Evolutionary conservation across 2,329 filamentous ascomycete species (phyloP).

Genomic region (Paecilomyces formosus): DNA sequence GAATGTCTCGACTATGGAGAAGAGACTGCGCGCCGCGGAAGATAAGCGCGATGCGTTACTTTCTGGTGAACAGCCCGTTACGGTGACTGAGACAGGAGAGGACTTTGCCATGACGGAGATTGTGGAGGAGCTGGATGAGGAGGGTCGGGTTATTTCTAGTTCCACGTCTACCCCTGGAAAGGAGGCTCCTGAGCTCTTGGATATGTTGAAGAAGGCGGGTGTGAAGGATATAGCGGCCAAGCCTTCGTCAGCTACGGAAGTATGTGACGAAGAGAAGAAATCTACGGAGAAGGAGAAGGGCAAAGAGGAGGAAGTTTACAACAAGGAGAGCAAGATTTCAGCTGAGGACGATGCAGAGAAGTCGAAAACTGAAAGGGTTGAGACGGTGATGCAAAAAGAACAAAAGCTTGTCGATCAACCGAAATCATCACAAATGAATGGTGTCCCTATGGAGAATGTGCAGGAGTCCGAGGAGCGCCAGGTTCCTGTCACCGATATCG

Average conservation of each 20-base stretch:
- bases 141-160: slow-evolving; percentile 72
- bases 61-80: slow-evolving; percentile 52
- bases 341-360: background rate
- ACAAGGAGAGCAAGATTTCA: background rate
- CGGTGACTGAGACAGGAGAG: slow-evolving; percentile 39
- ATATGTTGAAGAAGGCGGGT: slow-evolving; percentile 71
- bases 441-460: background rate
- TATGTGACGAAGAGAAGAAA: slow-evolving; percentile 2
- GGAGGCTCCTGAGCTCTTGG: slow-evolving; percentile 58
- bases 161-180: slow-evolving; percentile 61
- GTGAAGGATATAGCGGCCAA: slow-evolving; percentile 42
- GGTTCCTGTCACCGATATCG: slow-evolving; percentile 55
- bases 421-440: slow-evolving; percentile 3
- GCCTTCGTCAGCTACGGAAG: slow-evolving; percentile 5
- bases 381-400: background rate
- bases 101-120: slow-evolving; percentile 83
- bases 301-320: background rate
- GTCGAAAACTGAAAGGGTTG: background rate
- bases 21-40: slow-evolving; percentile 62
- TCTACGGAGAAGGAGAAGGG: background rate
- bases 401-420: background rate
- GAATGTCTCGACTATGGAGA: slow-evolving; percentile 68
- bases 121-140: slow-evolving; percentile 81
- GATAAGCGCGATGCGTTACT: slow-evolving; percentile 57
- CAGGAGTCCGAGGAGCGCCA: slow-evolving; percentile 15